Evolutionary conservation across 495 filamentous ascomycete species (phyloP).

Genomic region (Penicillium tannophilum): DNA sequence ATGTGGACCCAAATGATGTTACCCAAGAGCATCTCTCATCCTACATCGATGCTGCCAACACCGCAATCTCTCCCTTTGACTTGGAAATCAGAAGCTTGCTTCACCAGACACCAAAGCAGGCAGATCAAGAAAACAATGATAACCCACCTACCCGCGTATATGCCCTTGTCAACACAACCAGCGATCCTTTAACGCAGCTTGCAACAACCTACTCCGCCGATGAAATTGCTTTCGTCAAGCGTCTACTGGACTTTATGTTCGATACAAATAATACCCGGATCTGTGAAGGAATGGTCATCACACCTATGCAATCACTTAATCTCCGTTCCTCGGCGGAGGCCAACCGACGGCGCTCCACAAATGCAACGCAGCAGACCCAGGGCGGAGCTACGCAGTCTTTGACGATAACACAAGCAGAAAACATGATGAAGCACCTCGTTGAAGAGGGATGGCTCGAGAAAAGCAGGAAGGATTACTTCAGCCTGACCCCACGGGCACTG

Average conservation of each 20-base stretch:
- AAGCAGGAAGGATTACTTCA: constrained; percentile 69
- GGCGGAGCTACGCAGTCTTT: constrained; percentile 57
- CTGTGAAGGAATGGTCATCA: constrained; percentile 79
- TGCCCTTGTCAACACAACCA: constrained; percentile 85
- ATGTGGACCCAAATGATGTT: constrained; percentile 57
- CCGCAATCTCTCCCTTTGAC: constrained; percentile 75
- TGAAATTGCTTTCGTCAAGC: constrained; percentile 86
- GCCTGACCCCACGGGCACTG: constrained; percentile 71
- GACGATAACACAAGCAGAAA: constrained; percentile 75
- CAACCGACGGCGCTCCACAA: constrained; percentile 40
- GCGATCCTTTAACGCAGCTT: constrained; percentile 80
- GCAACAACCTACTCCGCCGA: constrained; percentile 81
- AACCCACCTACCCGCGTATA: constrained; percentile 51
- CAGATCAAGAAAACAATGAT: constrained; percentile 13
- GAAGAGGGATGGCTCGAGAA: constrained; percentile 85
- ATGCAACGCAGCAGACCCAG: constrained; percentile 37
- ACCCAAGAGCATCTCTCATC: constrained; percentile 66
- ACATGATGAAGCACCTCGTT: constrained; percentile 66
- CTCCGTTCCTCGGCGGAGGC: constrained; percentile 32
- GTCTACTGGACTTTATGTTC: constrained; percentile 91
- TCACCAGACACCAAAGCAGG: constrained; percentile 53
- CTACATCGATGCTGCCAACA: constrained; percentile 70
- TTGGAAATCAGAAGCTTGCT: constrained; percentile 76
- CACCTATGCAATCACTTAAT: constrained; percentile 70
- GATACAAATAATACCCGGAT: constrained; percentile 75